Evolutionary conservation across 805 yeast genomes (phyloP), one percentile per base, ranked within the genome.

Genomic region (Schizosaccharomyces cryophilus): DNA sequence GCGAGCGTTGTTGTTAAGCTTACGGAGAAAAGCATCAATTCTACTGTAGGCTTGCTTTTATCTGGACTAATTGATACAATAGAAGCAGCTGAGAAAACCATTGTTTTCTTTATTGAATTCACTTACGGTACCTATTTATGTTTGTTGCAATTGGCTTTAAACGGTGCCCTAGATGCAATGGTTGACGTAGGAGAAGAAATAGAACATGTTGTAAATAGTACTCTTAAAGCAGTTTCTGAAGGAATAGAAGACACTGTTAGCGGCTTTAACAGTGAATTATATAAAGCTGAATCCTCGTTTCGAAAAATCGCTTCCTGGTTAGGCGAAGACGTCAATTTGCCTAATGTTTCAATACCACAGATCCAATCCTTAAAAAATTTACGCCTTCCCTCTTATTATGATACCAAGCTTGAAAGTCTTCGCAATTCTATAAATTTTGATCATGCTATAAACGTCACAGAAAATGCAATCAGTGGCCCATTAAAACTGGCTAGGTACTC

Each of bases 41-140:
- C 19, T n/a, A 51, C 35, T 7, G 56, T 51, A 11, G 15, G 15
- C 3, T 5, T 29, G 19, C 21, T 51, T 21, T 29, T 24, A 17
- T 21, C 30, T 21, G 56, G 30, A 1, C 9, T 51, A 11, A 11
- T 29, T 24, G 56, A 51, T 13, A 29, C 35, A 17, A 67, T 86
- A 0, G 77, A 80, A 0, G 83, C 81, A 0, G 72, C 82, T 6
- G 83, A 85, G 65, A 74, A 76, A 54, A 64, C 88, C 51, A 68
- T 86, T 0, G 67, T 80, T 3, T 86, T 90, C 67, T 73, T 80
- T 6, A 72, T 90, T 7, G 87, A 88, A 40, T 66, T 90, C 64
- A 78, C 84, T 59, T 70, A 88, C 1, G 97, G 96, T 0, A 93
- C 97, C 0, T 87, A 86, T 70, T 83, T 84, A 0, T 93, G 98